Base-by-base conservation (phyloP, 768 basidiomycete genomes). In the Kwoniella bestiolae region DNA sequence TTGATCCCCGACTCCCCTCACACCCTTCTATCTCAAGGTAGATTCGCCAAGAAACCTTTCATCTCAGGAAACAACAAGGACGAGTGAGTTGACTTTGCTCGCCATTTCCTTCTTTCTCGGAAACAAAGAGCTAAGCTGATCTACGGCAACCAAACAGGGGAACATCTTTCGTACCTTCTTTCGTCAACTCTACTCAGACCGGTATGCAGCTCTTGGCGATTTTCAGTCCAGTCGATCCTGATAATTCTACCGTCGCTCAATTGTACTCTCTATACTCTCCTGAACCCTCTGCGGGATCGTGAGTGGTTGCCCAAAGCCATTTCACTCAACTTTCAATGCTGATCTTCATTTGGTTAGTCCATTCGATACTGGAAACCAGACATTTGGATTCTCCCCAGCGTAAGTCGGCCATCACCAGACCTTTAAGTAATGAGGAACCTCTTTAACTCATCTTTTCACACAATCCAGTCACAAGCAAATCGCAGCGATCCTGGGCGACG, bases 51-150 rank as follows among this genome's bases (percentile, higher is more conserved):
- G 25, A 71, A 70, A 32, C 76, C 79, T 16, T 78, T 76, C 69
- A 80, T 80, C 51, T 64, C 69, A 28, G 79, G 79, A 18, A 78
- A 79, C 63, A 64, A 57, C 65, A 61, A 70, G 29, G 79, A 80
- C 56, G 79, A 80, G 76, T 79, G 60, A 61, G 77, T 77, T 44
- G 4, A 11, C 31, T 38, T 28, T 14, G 34, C 32, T 14, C 55
- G 28, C 28, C n/a, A 41, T 32, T 25, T 21, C 26, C n/a, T 11
- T 2, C 23, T 26, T 21, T 2, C 11, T 25, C 6, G 44, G 29
- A 44, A 25, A 23, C 18, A 16, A 41, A 41, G 3, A 14, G 38
- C 12, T 18, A 41, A n/a, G 26, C 1, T 2, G 31, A 34, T 21
- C 50, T 9, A 25, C n/a, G 23, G 9, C 12, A 28, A n/a, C 26